Percentiles rank a stretch among this genome's conserved stretches.
Conservation (phyloP, 2,329 filamentous ascomycete genomes). For the Neopestalotiopsis rosae region DNA sequence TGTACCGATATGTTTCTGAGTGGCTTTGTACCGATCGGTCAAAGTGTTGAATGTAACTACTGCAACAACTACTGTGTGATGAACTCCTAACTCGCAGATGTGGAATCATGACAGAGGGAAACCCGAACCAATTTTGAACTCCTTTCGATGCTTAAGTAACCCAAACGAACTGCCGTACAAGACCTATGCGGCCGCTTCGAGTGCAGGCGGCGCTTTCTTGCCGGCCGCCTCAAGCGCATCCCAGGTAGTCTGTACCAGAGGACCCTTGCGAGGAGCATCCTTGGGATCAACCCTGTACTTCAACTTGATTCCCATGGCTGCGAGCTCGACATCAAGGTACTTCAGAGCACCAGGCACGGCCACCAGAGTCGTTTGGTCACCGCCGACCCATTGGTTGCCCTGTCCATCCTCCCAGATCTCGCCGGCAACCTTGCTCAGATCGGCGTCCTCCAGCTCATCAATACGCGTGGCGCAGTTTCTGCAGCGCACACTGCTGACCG, state of each 20-base stretch:
- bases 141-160: conserved; percentile 13
- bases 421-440: conserved; percentile 62
- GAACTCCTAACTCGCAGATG: background rate
- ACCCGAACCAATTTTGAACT: conserved; percentile 9
- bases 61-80: background rate
- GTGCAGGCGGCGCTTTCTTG: conserved; percentile 28
- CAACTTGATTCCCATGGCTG: conserved; percentile 94
- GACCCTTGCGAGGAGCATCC: conserved; percentile 65
- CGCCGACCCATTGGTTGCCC: conserved; percentile 83
- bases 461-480: conserved; percentile 74
- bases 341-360: conserved; percentile 92
- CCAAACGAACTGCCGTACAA: background rate
- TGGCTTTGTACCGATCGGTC: background rate
- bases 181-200: conserved; percentile 27
- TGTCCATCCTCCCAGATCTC: conserved; percentile 94
- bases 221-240: conserved; percentile 34
- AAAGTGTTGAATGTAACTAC: background rate
- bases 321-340: conserved; percentile 92
- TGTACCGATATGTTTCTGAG: background rate
- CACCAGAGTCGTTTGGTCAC: conserved; percentile 88
- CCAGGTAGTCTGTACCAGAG: conserved; percentile 45
- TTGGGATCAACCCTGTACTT: conserved; percentile 75
- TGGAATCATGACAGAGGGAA: background rate
- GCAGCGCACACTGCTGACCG: conserved; percentile 76
- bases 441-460: conserved; percentile 61